Conservation (phyloP, 192 early-diverging fungal species). For the Linderina pennispora region DNA sequence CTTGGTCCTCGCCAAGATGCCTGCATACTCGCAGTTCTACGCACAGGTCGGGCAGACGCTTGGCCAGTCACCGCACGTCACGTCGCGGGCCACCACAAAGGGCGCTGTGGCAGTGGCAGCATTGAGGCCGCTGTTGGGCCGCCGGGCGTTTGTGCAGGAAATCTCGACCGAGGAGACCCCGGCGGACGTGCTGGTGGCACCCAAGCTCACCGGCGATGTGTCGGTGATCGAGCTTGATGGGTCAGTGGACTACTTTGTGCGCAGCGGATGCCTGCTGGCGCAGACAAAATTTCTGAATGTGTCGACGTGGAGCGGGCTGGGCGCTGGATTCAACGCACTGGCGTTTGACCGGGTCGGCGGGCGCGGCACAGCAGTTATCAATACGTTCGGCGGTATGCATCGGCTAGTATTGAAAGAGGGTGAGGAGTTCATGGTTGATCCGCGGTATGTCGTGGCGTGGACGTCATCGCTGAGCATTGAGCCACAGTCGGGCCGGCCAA, state of each 20-base stretch:
- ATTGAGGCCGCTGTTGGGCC: slow-evolving; percentile 27
- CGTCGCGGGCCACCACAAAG: slow-evolving; percentile 3
- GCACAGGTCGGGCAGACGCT: slow-evolving; percentile 23
- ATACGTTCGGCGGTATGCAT: slow-evolving; percentile 60
- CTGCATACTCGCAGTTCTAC: slow-evolving; percentile 32
- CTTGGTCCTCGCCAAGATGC: slow-evolving; percentile 22
- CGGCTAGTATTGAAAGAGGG: slow-evolving; percentile 56
- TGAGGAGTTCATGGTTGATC: slow-evolving; percentile 71
- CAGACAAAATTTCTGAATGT: slow-evolving; percentile 26
- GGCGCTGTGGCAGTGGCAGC: slow-evolving; percentile 20
- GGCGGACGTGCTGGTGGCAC: slow-evolving; percentile 65
- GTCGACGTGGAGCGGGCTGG: slow-evolving; percentile 32
- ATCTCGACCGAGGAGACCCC: slow-evolving; percentile 47
- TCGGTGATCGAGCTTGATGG: slow-evolving; percentile 54
- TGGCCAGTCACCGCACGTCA: slow-evolving; percentile 16
- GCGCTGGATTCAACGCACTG: slow-evolving; percentile 46
- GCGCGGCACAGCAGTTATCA: slow-evolving; percentile 61
- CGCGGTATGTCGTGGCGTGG: slow-evolving; percentile 51
- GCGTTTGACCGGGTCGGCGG: slow-evolving; percentile 59
- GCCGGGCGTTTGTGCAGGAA: slow-evolving; percentile 23
- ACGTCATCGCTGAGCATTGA: slow-evolving; percentile 12
- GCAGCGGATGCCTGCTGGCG: slow-evolving; percentile 58
- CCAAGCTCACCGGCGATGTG: slow-evolving; percentile 57
- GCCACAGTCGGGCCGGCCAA: slow-evolving; percentile 22
- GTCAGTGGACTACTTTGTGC: slow-evolving; percentile 53